Evolutionary conservation across 306 rosid species (phyloP), one percentile per base, ranked within the genome.

Genomic region (Luffa aegyptiaca): DNA sequence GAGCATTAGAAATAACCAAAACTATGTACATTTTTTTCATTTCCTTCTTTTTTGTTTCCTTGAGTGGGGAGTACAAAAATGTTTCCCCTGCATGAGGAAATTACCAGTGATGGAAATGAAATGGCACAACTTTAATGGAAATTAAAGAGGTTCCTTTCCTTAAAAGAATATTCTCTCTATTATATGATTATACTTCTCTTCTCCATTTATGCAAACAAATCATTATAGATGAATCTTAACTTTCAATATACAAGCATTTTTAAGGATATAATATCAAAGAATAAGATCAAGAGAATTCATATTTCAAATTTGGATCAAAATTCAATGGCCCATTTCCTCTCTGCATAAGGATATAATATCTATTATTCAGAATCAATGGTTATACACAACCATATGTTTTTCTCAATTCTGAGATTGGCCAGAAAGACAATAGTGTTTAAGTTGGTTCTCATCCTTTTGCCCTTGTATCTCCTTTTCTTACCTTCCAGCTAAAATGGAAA

Each of bases 21-120:
- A 20, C 56, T n/a, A 49, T 72, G 37, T 72, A 42, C 16, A 45
- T 42, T 72, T 72, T 72, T 72, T 72, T 69, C 76, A 44, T 45
- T 49, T 35, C 57, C 56, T 49, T 11, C 9, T 64, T 63, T 63
- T 63, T 63, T 63, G 44, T 63, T 63, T 63, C 44, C 70, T 63
- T 63, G 17, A 5, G 31, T 18, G 36, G 75, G 68, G 33, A 69
- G 75, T 69, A 37, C 18, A 14, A 69, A 35, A 18, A 45, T 62
- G 62, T 57, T 39, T 37, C 75, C 75, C 75, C 75, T 69, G 26
- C 75, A 8, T 69, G 10, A 69, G 75, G 76, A 70, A 46, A 49
- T 45, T 72, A 46, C 13, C 35, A 12, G 14, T 72, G 77, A 44
- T 61, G 68, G 41, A 61, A 61, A 61, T 61, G 68, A 61, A 61